Evolutionary conservation across 2,329 filamentous ascomycete genomes (phyloP), one percentile per base, ranked within the genome.

Genomic region (Cercospora sp.): DNA sequence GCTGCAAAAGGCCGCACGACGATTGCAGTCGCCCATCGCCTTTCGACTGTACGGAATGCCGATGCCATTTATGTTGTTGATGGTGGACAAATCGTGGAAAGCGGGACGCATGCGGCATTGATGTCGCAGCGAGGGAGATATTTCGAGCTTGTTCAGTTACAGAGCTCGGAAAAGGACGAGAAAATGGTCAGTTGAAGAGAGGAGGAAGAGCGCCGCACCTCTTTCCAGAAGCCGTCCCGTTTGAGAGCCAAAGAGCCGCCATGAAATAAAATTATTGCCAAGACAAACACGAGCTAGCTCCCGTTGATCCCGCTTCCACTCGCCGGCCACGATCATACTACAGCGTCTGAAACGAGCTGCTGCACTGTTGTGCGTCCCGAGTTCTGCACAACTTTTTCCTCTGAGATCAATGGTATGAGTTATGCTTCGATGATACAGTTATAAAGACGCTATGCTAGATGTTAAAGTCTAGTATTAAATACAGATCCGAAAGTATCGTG

Each of bases 1-100:
- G 81, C 82, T 83, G 37, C 75, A 0, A 40, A 30, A 73, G 74
- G 74, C 1, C 71, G 80, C 5, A 82, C 79, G 0, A 81, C 79
- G 32, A 74, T 82, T 13, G 79, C 79, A 0, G 78, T 82, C 1
- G 80, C 80, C 2, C 80, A 82, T 76, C 74, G 80, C 1, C 72
- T 81, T 10, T 76, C 74, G 5, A 81, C 80, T 2, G 74, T 82
- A 7, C 72, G 74, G 28, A 70, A 79, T 40, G 79, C 79, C 0
- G 77, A 81, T 69, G 63, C 74, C 2, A 82, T 82, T 12, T 80
- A 77, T 65, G 80, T 82, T 2, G 69, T 82, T 66, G 53, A 77
- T 10, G 71, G 76, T 28, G 81, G 81, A 0, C 74, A 67, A 37
- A 75, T 82, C 21, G 77, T 76, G 16, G 81, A 82, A 69, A 51